Base-by-base conservation (phyloP, 1,284 basidiomycete genomes). In the Bjerkandera adusta region DNA sequence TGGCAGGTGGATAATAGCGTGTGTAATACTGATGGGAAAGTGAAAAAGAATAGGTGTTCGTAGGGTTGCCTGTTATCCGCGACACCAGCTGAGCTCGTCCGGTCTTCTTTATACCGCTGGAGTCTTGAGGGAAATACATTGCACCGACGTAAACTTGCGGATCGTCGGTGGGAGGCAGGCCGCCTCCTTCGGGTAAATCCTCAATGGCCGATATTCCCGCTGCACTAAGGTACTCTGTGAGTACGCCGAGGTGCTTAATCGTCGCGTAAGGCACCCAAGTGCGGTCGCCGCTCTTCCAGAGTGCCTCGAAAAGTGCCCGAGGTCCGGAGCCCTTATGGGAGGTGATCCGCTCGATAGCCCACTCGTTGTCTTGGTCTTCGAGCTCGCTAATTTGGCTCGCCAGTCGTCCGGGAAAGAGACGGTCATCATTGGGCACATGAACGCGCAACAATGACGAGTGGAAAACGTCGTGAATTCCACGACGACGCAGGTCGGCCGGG, bases 241-340 rank as follows among this genome's bases (percentile, higher is more conserved):
- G 36, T 1, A 52, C 50, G 2, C 35, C 38, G 1, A 59, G 43
- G 33, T 55, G 52, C 34, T 49, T 44, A 0, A 59, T 35, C 10
- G 55, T 39, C 1, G 20, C 11, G 36, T 61, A 62, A 0, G 59
- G 57, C 13, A 62, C 49, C 68, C 69, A 71, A 0, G 61, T 66
- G 0, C 25, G 30, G 47, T 72, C 68, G 0, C 68, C 68, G 0
- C 59, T 41, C 21, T 54, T 57, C 65, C 69, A 73, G 3, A 49
- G 16, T 0, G 69, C 47, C 33, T 69, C 52, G 41, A 69, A 71
- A 4, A 58, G n/a, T 0, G 62, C 42, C 0, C 43, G 24, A 7
- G 34, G 25, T 0, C 59, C 61, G 33, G 54, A 48, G 1, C 66
- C 65, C 1, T 45, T 20, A 42, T 70, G 69, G 0, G 51, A 26